Evolutionary conservation across 495 filamentous ascomycete genomes (phyloP).

Genomic region (Podospora bellae-mahoneyi): DNA sequence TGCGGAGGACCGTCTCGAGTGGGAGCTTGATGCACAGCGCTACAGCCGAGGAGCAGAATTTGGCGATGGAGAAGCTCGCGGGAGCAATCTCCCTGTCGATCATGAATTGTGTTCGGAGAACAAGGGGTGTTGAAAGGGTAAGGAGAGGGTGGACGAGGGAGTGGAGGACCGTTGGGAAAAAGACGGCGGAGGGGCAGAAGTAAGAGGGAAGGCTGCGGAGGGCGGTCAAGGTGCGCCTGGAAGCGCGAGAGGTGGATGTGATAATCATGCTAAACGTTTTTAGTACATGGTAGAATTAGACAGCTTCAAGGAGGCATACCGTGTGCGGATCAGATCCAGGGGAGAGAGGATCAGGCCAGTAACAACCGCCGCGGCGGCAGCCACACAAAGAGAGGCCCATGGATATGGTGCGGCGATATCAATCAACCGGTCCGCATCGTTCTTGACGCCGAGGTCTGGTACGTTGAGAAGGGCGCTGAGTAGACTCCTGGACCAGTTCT

Average conservation of each 20-base stretch:
- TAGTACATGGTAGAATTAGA: conserved; percentile 14
- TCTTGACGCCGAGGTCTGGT: conserved; percentile 67
- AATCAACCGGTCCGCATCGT: conserved; percentile 49
- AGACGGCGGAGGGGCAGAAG: conserved; percentile 63
- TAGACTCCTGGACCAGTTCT: conserved; percentile 80
- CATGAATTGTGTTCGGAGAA: conserved; percentile 71
- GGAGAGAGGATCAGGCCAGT: conserved; percentile 78
- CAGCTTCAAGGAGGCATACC: conserved; percentile 41
- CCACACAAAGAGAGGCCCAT: conserved; percentile 68
- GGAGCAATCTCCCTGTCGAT: conserved; percentile 83
- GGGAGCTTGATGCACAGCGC: conserved; percentile 84
- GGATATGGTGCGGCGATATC: conserved; percentile 69
- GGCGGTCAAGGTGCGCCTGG: conserved; percentile 69
- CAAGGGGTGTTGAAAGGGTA: conserved; percentile 72
- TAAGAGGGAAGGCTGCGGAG: conserved; percentile 74
- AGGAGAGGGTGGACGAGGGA: conserved; percentile 77
- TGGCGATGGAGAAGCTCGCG: conserved; percentile 68
- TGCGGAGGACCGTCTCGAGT: conserved; percentile 83
- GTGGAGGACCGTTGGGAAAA: conserved; percentile 82
- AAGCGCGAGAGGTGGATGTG: conserved; percentile 67
- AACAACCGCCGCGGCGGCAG: conserved; percentile 75
- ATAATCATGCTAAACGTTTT: conserved; percentile 59
- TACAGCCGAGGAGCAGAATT: conserved; percentile 70
- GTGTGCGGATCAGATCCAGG: conserved; percentile 84
- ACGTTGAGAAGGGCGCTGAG: conserved; percentile 79